Evolutionary conservation across 2,329 filamentous ascomycete species (phyloP), one percentile per base, ranked within the genome.

Genomic region (Huntiella omanensis): DNA sequence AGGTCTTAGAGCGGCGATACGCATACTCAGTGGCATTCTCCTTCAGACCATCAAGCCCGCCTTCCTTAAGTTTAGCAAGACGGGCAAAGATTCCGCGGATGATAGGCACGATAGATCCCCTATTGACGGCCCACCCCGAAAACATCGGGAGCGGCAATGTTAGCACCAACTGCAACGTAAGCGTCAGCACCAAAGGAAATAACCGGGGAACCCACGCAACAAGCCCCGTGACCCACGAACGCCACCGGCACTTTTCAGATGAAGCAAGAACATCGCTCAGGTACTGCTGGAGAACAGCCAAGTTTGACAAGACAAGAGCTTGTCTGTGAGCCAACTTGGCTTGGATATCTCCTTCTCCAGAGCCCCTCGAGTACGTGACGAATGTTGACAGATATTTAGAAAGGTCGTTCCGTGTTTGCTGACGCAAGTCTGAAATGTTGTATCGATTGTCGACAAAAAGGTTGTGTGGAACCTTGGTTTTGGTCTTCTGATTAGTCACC

Each of bases 21-120:
- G 72, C 71, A 53, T 75, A 70, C 58, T 75, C 72, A 19, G 72
- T 76, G 52, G 68, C 63, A 55, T 71, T 74, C 50, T 43, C 48
- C 12, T 43, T 44, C 6, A 43, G 39, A 3, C 43, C 33, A 12
- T 22, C 15, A 38, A 37, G 32, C 33, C 33, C 41, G 10, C 28
- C 33, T 3, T 17, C 28, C 10, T 32, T 32, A 22, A 17, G 19
- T 17, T 38, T 36, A 5, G 48, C 40, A 32, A 49, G 17, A 7
- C 48, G 48, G 3, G 40, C 39, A 28, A 49, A 49, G 33, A 49
- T 33, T 11, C 43, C 37, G 35, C 46, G 46, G 48, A 49, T 46
- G 12, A 49, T 22, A 28, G 48, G 48, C 12, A 49, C 39, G 33
- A 49, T 49, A 10, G 48, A 49, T 33, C 48, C 48, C n/a, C 45